phyloP scores from a whole-genome alignment of 2,329 filamentous ascomycete genomes.

The Aspergillus versicolor region DNA sequence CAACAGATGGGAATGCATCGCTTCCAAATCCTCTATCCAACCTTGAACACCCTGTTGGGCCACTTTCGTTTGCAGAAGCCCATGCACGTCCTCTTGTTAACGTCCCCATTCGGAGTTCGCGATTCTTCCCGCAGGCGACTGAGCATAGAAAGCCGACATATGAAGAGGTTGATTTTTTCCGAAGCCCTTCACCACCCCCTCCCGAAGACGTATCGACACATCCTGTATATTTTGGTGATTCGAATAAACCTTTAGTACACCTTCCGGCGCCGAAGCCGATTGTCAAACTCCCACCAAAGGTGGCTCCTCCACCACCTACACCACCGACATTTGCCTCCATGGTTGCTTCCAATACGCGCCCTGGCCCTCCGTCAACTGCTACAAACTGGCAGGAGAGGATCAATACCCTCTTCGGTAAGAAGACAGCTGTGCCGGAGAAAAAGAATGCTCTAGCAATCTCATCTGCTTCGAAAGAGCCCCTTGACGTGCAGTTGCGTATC shows the following conservation, averaged over 20 bases:
- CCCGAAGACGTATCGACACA: constrained; percentile 57
- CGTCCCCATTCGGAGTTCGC: constrained; percentile 43
- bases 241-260: constrained; percentile 54
- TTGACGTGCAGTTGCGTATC: constrained; percentile 56
- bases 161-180: constrained; percentile 33
- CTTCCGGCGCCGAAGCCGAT: constrained; percentile 65
- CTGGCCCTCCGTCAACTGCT: constrained; percentile 46
- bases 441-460: constrained; percentile 60
- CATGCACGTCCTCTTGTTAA: constrained; percentile 34
- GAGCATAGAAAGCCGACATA: constrained; percentile 36
- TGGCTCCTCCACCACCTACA: constrained; percentile 43
- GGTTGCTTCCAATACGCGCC: constrained; percentile 39
- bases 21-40: constrained; percentile 33
- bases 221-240: constrained; percentile 55
- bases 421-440: constrained; percentile 48
- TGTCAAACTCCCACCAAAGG: constrained; percentile 73
- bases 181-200: constrained; percentile 53
- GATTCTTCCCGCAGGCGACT: constrained; percentile 48
- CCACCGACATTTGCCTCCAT: constrained; percentile 48
- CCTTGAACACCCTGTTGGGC: constrained; percentile 38
- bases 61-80: constrained; percentile 36
- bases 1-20: constrained; percentile 26
- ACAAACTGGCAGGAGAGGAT: constrained; percentile 77
- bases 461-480: constrained; percentile 65
- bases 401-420: constrained; percentile 73